Evolutionary conservation across 2,329 filamentous ascomycete species (phyloP).

Genomic region (Pestalotiopsis sp.): DNA sequence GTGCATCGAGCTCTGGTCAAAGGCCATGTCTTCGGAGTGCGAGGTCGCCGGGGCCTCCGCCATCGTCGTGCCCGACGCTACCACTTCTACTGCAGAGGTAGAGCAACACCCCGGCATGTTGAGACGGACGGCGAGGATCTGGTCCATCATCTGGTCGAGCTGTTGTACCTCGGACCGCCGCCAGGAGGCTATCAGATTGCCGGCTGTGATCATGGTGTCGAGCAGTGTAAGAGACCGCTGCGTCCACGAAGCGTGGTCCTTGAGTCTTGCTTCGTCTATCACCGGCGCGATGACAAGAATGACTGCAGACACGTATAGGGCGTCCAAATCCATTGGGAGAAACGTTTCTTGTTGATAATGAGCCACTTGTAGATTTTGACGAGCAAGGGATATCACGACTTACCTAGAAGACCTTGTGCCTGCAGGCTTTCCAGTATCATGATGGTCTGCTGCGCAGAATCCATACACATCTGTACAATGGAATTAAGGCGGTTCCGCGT

Average conservation of each 20-base stretch:
- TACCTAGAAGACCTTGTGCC: conserved; percentile 9
- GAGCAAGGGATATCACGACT: neutral
- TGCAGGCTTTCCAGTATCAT: conserved; percentile 36
- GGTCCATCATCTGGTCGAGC: conserved; percentile 39
- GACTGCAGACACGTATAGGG: conserved; percentile 6
- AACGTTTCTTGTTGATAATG: neutral
- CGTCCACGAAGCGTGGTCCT: conserved; percentile 3
- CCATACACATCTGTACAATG: conserved; percentile 35
- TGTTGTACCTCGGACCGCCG: conserved; percentile 47
- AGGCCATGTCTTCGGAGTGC: neutral
- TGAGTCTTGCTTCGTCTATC: neutral
- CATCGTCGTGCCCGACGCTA: too few relatives aligned
- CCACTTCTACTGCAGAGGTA: neutral
- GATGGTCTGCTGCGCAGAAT: conserved; percentile 34
- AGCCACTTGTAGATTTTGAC: neutral
- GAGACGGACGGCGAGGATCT: neutral
- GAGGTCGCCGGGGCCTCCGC: neutral
- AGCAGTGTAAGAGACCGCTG: neutral
- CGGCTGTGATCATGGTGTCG: conserved; percentile 1
- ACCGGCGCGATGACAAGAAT: conserved; percentile 3
- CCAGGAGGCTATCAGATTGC: conserved; percentile 39
- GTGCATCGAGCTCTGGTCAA: neutral
- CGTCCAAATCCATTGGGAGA: conserved; percentile 12
- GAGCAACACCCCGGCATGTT: neutral
- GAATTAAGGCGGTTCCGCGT: conserved; percentile 29